phyloP scores from a whole-genome alignment of 75 land plant genomes.

The Larix kaempferi region DNA sequence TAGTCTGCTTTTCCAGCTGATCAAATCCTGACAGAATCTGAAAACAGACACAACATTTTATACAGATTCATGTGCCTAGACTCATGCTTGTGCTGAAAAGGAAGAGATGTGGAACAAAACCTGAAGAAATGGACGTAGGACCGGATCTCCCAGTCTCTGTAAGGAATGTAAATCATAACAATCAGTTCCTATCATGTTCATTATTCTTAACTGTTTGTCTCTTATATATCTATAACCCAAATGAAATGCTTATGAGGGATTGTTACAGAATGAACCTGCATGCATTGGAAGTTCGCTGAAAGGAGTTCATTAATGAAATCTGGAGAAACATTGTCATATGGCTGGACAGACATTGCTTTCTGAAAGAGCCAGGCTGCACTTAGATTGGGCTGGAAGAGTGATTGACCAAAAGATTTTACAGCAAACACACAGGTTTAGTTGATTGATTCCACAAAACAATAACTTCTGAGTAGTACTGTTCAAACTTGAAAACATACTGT shows the following conservation, averaged over 20 bases:
- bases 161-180: conserved; percentile 10
- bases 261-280: conserved; percentile 53
- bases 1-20: neutral
- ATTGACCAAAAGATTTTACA: neutral
- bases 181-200: conserved; percentile 1
- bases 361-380: conserved; percentile 96
- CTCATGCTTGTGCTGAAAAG: neutral
- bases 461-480: neutral
- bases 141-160: conserved; percentile 89
- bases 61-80: neutral
- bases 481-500: neutral
- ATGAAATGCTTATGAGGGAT: neutral
- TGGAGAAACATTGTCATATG: conserved; percentile 44
- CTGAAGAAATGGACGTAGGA: conserved; percentile 94
- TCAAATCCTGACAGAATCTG: neutral
- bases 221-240: neutral
- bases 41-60: neutral
- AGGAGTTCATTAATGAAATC: conserved; percentile 86
- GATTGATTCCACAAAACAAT: conserved; percentile 1
- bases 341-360: conserved; percentile 91
- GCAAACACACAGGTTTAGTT: neutral
- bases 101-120: conserved; percentile 20
- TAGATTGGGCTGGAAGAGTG: conserved; percentile 75
- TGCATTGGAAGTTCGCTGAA: conserved; percentile 69
- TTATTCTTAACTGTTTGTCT: neutral